Conservation (phyloP, 495 filamentous ascomycete genomes). For the Friedmanniomyces simplex region DNA sequence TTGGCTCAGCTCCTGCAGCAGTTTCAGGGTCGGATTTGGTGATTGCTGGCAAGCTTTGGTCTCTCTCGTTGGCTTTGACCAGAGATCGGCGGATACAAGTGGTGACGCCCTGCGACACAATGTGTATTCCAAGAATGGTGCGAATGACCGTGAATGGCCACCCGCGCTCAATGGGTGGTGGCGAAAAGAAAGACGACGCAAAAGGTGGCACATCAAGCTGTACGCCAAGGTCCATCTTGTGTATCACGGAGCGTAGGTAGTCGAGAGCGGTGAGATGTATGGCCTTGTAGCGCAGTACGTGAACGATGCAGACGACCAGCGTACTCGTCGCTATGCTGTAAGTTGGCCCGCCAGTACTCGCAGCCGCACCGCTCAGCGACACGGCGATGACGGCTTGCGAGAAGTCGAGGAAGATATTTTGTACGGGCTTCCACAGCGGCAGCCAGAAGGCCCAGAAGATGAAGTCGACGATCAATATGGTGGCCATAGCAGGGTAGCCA, state of each 20-base stretch:
- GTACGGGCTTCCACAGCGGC: conserved; percentile 78
- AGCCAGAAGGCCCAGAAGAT: conserved; percentile 78
- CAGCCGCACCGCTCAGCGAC: conserved; percentile 76
- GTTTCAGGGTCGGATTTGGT: conserved; percentile 31
- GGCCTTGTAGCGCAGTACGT: conserved; percentile 44
- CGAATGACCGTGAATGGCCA: conserved; percentile 19
- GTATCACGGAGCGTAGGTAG: conserved; percentile 21
- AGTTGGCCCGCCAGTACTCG: conserved; percentile 50
- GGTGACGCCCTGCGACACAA: conserved; percentile 70
- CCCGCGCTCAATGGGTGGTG: conserved; percentile 12
- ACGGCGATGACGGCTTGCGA: conserved; percentile 93
- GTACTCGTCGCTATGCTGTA: conserved; percentile 69
- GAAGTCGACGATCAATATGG: conserved; percentile 70
- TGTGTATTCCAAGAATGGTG: conserved; percentile 62
- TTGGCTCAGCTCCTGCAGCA: conserved; percentile 17
- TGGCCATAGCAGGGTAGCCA: conserved; percentile 64
- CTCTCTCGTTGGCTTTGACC: conserved; percentile 20
- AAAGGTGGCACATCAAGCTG: conserved; percentile 16
- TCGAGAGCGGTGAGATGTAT: conserved; percentile 22
- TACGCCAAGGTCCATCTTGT: conserved; percentile 15
- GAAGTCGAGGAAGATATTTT: conserved; percentile 84
- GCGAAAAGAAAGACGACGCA: conserved; percentile 11
- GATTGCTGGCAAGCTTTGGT: conserved; percentile 23
- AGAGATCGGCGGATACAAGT: conserved; percentile 24
- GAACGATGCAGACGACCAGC: conserved; percentile 60